Base-by-base conservation (phyloP, 495 filamentous ascomycete genomes). In the Penicillium simplicissimum region DNA sequence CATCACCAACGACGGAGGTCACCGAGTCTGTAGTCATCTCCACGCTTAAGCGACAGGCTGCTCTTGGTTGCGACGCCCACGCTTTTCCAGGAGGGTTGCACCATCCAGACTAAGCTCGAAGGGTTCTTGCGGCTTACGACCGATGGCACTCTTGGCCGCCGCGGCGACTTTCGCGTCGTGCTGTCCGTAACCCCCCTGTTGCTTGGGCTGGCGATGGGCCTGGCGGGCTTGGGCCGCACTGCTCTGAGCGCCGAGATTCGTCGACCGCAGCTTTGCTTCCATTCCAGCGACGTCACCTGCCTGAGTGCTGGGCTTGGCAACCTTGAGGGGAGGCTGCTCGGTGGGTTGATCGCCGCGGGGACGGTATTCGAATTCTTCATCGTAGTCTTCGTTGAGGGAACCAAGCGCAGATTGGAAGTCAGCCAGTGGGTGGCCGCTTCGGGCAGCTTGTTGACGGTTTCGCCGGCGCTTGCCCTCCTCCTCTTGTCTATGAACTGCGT, bases 401-500 rank as follows among this genome's bases (percentile, higher is more conserved):
- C 86, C 89, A 47, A 91, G 83, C 48, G 81, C 72, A 14, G 76
- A 72, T 23, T 71, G 72, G 69, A 80, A 80, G n/a, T 70, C 67
- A n/a, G 76, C 71, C 1, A 68, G 47, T 10, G 73, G 64, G 59
- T 81, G 84, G 19, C 76, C 79, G 35, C 84, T 85, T 33, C 87
- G 84, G 71, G 86, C 90, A 64, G 88, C 88, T 13, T 60, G 56
- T 69, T 89, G 85, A 64, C 88, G 88, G 65, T 86, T 83, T 78
- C 93, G 96, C 37, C 91, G 85, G 36, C 93, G 88, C 75, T 97
- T 98, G 68, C 84, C 87, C 75, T 98, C 95, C 74, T 98, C 95
- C 73, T 97, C 95, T 74, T 98, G 92, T 34, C 95, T 84, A 70
- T 98, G 95, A 15, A 98, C 95, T 23, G 95, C 92, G 67, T 98